Evolutionary conservation across 2,329 filamentous ascomycete genomes (phyloP), one percentile per base, ranked within the genome.

Genomic region (Trichoderma guizhouense): DNA sequence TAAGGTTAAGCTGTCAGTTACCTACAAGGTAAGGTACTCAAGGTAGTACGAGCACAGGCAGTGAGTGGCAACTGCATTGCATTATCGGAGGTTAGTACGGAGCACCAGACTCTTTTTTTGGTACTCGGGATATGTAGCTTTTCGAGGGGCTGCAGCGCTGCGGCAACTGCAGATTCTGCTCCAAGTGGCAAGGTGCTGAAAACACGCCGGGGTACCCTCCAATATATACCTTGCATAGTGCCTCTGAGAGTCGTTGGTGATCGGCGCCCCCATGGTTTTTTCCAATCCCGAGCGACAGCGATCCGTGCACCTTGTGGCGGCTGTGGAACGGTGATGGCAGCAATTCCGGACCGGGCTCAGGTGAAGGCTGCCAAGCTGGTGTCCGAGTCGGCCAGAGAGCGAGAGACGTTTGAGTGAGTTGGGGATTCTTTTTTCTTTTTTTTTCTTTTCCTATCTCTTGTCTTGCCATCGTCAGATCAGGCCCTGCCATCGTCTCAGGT

Each of bases 361-460:
- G 68, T 64, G 47, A 70, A 70, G 68, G 39, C 58, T n/a, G 39
- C 36, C 21, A 70, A 32, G 68, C 58, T 64, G 39, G 68, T 70
- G 30, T 61, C 75, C 26, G 78, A 79, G 69, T 75, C 76, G 26
- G 74, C 73, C 65, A 76, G 78, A 51, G 78, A 80, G 65, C 76
- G 78, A 15, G 78, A 80, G 75, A 79, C 78, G 5, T 80, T 79
- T 71, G 79, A 77, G 78, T 80, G 36, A 39, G 36, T 39, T 39
- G 39, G 68, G 39, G 24, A 2, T 32, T 51, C n/a, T n/a, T 11
- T 51, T n/a, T 11, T n/a, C 8, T 7, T 32, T 58, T 51, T 32
- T 7, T 36, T 43, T 28, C 34, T 21, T 21, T 1, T 58, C 5
- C 9, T 36, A 1, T 14, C 11, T 36, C n/a, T 34, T 4, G 7